These are phyloP conservation scores for Singerocomus rubriflavus DNA, from an alignment of 1,284 basidiomycete genomes.

Conservation along the genomic window DNA sequence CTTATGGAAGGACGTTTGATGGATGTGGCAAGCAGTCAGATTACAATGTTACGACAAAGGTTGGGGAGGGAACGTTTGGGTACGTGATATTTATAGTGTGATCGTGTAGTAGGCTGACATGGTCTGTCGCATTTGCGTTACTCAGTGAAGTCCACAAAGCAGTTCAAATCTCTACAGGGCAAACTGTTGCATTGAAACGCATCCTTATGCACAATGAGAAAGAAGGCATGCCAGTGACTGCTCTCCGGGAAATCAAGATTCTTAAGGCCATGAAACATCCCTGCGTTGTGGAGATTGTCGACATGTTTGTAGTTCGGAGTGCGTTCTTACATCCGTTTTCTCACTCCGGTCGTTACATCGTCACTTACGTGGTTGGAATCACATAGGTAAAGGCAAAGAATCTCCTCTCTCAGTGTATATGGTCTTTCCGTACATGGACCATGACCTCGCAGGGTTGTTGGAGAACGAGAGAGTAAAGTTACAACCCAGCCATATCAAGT, in stretches of 20 bases:
- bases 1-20: slow-evolving; percentile 65
- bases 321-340: slow-evolving; percentile 26
- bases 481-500: slow-evolving; percentile 83
- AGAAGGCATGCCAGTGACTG: slow-evolving; percentile 95
- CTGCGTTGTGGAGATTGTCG: slow-evolving; percentile 84
- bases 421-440: slow-evolving; percentile 99
- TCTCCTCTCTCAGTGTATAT: slow-evolving; percentile 86
- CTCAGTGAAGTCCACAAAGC: slow-evolving; percentile 89
- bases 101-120: slow-evolving; percentile 7
- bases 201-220: slow-evolving; percentile 97
- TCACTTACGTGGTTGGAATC: slow-evolving; percentile 5
- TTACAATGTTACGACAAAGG: slow-evolving; percentile 79
- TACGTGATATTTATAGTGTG: slow-evolving; percentile 37
- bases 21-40: slow-evolving; percentile 79
- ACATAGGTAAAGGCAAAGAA: slow-evolving; percentile 55
- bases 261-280: slow-evolving; percentile 87
- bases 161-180: slow-evolving; percentile 58
- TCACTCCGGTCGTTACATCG: not conserved
- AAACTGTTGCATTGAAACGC: slow-evolving; percentile 85
- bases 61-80: slow-evolving; percentile 97
- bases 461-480: slow-evolving; percentile 87
- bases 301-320: slow-evolving; percentile 87
- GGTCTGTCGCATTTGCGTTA: not conserved
- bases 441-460: slow-evolving; percentile 93
- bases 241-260: slow-evolving; percentile 97